Percentiles rank a stretch among this genome's conserved stretches.
These are phyloP conservation scores for Mycosphaerella arachidis DNA, from an alignment of 2,329 filamentous ascomycete species.

Conservation along the genomic window DNA sequence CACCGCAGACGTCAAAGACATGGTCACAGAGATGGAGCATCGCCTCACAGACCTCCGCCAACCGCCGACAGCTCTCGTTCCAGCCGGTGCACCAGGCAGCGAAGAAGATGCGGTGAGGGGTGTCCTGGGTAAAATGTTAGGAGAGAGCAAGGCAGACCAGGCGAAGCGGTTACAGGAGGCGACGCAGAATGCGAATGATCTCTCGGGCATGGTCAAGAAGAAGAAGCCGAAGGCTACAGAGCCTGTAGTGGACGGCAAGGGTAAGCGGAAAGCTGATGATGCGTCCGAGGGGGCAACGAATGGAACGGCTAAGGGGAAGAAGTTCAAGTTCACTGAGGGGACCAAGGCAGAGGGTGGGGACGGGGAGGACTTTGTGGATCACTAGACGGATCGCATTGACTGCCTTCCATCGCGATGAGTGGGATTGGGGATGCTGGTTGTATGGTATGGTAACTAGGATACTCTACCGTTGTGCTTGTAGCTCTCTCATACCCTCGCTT, in stretches of 20 bases:
- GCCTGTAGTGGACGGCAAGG: conserved; percentile 23
- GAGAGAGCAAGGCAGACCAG: conserved; percentile 57
- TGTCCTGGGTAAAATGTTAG: conserved; percentile 60
- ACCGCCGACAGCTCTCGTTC: conserved; percentile 56
- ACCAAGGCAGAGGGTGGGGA: not conserved
- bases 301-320: conserved; percentile 22
- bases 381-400: not conserved
- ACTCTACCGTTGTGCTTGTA: not conserved
- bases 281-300: conserved; percentile 1
- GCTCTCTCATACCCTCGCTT: too few species aligned
- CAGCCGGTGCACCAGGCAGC: conserved; percentile 42
- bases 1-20: conserved; percentile 70
- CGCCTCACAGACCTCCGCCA: conserved; percentile 66
- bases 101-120: conserved; percentile 50
- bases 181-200: conserved; percentile 67
- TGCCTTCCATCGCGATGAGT: not conserved
- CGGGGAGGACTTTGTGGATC: not conserved
- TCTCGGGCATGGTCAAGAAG: conserved; percentile 70
- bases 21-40: conserved; percentile 74
- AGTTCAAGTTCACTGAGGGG: conserved; percentile 22
- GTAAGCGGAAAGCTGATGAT: conserved; percentile 29
- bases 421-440: not conserved
- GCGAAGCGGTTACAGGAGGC: conserved; percentile 66
- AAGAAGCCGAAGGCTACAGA: conserved; percentile 37
- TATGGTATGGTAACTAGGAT: not conserved